Percentiles rank a stretch among this genome's conserved stretches.
These are phyloP conservation scores for Angomonas ambiguus DNA, from an alignment of 208 protist species.

Conservation along the genomic window DNA sequence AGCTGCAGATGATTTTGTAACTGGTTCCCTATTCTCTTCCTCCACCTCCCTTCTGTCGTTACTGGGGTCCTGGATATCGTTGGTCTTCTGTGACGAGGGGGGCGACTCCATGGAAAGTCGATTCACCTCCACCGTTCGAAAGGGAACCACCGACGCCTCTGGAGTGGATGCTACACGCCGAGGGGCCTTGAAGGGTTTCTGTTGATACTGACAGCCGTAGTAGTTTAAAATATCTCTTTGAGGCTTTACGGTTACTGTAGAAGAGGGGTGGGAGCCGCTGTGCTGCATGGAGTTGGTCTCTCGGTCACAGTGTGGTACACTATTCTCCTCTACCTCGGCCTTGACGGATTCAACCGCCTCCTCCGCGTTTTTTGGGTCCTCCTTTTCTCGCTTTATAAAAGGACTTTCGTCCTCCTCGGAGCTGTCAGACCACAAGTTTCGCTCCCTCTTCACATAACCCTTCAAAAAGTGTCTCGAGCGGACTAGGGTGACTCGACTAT, in stretches of 20 bases:
- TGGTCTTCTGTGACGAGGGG: neutral
- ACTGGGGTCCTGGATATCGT: too few species aligned
- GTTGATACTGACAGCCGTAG: neutral
- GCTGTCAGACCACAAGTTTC: slow-evolving; percentile 8
- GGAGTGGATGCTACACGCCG: neutral
- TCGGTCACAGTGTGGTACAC: neutral
- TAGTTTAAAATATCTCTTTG: neutral
- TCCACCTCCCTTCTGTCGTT: too few species aligned
- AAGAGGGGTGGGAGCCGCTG: neutral
- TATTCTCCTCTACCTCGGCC: neutral
- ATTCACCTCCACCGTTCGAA: neutral
- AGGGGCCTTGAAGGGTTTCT: neutral
- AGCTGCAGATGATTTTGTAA: neutral
- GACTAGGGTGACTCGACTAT: slow-evolving; percentile 28
- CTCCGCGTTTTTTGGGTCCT: neutral
- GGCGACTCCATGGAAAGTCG: neutral
- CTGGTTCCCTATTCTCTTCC: neutral
- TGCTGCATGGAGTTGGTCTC: too few species aligned
- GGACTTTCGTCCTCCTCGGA: slow-evolving; percentile 14
- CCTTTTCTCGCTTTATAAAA: neutral
- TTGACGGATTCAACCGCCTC: too few species aligned
- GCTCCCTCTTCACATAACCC: slow-evolving; percentile 5
- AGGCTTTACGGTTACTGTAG: neutral
- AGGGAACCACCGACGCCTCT: neutral
- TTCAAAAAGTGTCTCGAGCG: slow-evolving; percentile 60